These are phyloP conservation scores for Stachybotrys chartarum DNA, from an alignment of 2,329 filamentous ascomycete species.

Conservation along the genomic window DNA sequence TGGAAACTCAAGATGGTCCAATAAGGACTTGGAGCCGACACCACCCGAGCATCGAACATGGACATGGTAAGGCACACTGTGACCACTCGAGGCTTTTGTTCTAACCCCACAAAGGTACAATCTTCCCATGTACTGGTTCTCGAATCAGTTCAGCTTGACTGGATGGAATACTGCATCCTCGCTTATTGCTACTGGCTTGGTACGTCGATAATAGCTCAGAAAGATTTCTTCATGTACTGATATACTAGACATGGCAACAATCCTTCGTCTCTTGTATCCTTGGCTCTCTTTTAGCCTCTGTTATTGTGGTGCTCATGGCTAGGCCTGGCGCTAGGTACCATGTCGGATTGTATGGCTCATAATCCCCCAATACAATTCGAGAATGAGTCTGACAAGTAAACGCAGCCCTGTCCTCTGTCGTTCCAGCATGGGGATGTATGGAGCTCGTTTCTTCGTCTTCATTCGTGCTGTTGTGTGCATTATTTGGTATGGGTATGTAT, in stretches of 20 bases:
- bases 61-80: conserved; percentile 12
- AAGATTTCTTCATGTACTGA: not conserved
- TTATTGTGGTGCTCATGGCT: conserved; percentile 18
- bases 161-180: conserved; percentile 21
- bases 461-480: conserved; percentile 23
- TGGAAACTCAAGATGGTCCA: conserved; percentile 19
- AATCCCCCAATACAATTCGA: not conserved
- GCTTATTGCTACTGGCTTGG: conserved; percentile 17
- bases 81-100: not conserved
- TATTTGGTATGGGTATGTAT: conserved; percentile 17
- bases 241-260: conserved; percentile 15
- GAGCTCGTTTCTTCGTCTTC: conserved; percentile 23
- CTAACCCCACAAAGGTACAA: conserved; percentile 7
- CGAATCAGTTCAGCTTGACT: conserved; percentile 16
- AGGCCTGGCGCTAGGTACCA: conserved; percentile 17
- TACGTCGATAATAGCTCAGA: too few relatives aligned
- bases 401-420: conserved; percentile 18
- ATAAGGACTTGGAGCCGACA: conserved; percentile 22
- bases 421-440: conserved; percentile 22
- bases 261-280: conserved; percentile 16
- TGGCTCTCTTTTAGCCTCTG: conserved; percentile 13
- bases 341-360: conserved; percentile 13
- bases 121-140: conserved; percentile 20
- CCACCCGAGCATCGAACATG: conserved; percentile 17
- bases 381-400: not conserved